A percentile compares a stretch with the other conserved stretches of the same genome.
Evolutionary conservation across 495 filamentous ascomycete genomes (phyloP).

Genomic region (Tuber borchii): DNA sequence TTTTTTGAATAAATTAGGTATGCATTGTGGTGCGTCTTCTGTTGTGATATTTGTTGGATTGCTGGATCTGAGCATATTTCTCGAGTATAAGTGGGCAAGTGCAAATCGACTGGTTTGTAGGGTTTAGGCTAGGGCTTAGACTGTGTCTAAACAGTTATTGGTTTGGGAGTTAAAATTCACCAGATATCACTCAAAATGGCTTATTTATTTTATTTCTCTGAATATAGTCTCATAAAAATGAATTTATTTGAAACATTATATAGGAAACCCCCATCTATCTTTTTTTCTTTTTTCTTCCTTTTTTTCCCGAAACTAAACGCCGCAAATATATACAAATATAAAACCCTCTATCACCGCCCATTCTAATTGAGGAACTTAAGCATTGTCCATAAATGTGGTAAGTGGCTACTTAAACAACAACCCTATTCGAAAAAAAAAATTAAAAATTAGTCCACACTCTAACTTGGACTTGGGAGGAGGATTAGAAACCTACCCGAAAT

Average conservation of each 20-base stretch:
- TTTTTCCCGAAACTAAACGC: background rate
- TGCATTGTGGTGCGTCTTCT: background rate
- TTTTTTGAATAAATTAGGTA: background rate
- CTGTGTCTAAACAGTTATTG: background rate
- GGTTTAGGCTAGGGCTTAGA: background rate
- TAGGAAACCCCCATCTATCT: background rate
- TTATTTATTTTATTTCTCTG: no score
- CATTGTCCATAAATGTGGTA: background rate
- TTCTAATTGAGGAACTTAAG: background rate
- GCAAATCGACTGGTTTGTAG: background rate
- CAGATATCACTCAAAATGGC: background rate
- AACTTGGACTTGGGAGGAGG: background rate
- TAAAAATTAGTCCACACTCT: background rate
- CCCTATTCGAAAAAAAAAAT: background rate
- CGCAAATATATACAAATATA: background rate
- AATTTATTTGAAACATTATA: background rate
- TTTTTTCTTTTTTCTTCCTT: background rate
- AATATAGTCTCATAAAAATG: background rate
- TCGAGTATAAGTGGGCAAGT: no score
- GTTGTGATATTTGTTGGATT: background rate
- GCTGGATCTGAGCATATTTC: background rate
- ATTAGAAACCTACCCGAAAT: background rate
- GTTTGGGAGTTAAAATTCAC: background rate
- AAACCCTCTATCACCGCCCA: background rate
- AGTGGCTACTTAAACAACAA: background rate